Evolutionary conservation across 352 stramenopile genomes (phyloP).

Genomic region (Phytophthora citricola): DNA sequence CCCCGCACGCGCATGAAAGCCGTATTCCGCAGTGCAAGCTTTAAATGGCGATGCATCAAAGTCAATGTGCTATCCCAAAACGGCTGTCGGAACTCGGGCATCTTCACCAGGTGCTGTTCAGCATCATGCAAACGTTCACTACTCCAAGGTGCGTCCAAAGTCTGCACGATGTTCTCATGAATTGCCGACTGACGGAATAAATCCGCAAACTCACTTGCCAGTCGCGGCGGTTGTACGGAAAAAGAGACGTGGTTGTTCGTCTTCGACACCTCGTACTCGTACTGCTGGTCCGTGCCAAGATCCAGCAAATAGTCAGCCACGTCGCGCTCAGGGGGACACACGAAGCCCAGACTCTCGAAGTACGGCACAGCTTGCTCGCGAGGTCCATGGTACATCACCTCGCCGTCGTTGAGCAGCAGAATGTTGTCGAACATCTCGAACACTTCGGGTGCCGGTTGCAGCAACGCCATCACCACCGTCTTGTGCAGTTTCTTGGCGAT

Average conservation of each 20-base stretch:
- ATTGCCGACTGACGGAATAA: constrained; percentile 31
- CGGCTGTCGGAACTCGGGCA: constrained; percentile 38
- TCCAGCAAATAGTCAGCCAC: constrained; percentile 29
- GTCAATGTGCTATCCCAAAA: constrained; percentile 59
- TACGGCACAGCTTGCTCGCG: constrained; percentile 39
- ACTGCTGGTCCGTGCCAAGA: constrained; percentile 36
- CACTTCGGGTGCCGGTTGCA: constrained; percentile 91
- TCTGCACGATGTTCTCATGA: constrained; percentile 48
- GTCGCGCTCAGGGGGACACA: constrained; percentile 30
- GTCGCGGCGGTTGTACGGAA: constrained; percentile 5
- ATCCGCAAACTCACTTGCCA: constrained; percentile 20
- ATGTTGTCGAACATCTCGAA: constrained; percentile 92
- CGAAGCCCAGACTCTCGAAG: constrained; percentile 58
- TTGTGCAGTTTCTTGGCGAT: constrained; percentile 47
- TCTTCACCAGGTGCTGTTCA: constrained; percentile 60
- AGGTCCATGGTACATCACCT: constrained; percentile 56
- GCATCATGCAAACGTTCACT: constrained; percentile 10
- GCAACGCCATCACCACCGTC: constrained; percentile 68
- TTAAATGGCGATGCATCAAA: constrained; percentile 32
- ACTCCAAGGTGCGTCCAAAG: constrained; percentile 52
- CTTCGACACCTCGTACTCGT: constrained; percentile 29
- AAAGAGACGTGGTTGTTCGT: not conserved
- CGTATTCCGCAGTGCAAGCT: constrained; percentile 33
- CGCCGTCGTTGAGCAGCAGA: constrained; percentile 53
- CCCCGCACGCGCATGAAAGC: constrained; percentile 25